Conservation (phyloP, 192 early-diverging fungal species). For the Rhizophagus prolifer region DNA sequence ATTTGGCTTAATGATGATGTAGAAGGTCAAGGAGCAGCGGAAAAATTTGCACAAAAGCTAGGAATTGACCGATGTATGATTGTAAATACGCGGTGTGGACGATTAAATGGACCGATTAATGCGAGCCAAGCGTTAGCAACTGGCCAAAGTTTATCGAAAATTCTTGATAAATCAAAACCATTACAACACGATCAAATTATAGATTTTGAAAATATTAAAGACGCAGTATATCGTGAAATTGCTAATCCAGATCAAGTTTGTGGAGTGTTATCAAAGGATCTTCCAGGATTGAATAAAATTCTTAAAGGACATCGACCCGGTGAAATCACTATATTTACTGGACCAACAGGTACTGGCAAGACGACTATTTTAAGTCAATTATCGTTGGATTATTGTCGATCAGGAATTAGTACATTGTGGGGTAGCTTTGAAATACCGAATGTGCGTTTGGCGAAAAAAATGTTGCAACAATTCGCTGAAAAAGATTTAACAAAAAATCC, state of each 20-base stretch:
- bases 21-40: slow-evolving; percentile 58
- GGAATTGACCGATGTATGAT: slow-evolving; percentile 64
- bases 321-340: slow-evolving; percentile 68
- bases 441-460: slow-evolving; percentile 61
- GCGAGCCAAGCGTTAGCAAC: slow-evolving; percentile 52
- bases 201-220: slow-evolving; percentile 57
- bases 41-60: slow-evolving; percentile 60
- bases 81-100: slow-evolving; percentile 46
- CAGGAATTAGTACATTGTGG: slow-evolving; percentile 71
- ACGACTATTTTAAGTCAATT: slow-evolving; percentile 72
- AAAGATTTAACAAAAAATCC: slow-evolving; percentile 51
- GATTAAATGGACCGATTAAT: slow-evolving; percentile 49
- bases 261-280: slow-evolving; percentile 59
- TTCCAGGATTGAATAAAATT: slow-evolving; percentile 61
- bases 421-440: slow-evolving; percentile 79
- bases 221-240: slow-evolving; percentile 64
- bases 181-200: slow-evolving; percentile 68
- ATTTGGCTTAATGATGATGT: slow-evolving; percentile 70
- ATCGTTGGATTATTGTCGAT: slow-evolving; percentile 67
- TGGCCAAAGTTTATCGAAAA: slow-evolving; percentile 38
- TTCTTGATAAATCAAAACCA: slow-evolving; percentile 48
- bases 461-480: slow-evolving; percentile 65
- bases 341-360: slow-evolving; percentile 70
- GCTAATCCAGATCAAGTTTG: slow-evolving; percentile 62
- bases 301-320: slow-evolving; percentile 70